A percentile compares a stretch with the other conserved stretches of the same genome.
phyloP scores from a whole-genome alignment of 1,284 basidiomycete genomes.

The Taiwanofungus camphoratus region DNA sequence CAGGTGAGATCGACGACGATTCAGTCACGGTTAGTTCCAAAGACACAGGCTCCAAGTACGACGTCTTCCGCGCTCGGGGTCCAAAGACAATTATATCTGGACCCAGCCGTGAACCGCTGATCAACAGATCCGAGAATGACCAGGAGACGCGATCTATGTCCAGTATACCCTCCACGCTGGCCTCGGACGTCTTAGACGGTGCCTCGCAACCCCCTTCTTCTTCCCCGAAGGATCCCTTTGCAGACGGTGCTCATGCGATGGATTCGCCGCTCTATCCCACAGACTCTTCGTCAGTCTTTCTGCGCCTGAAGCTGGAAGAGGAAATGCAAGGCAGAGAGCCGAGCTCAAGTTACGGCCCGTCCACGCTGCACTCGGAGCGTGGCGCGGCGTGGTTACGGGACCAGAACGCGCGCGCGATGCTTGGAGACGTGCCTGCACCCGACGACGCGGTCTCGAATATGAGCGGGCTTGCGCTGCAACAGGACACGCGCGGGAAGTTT shows the following conservation, averaged over 20 bases:
- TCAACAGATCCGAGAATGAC: slow-evolving; percentile 12
- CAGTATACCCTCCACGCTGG: slow-evolving; percentile 13
- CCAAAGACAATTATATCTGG: slow-evolving; percentile 25
- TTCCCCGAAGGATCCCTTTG: slow-evolving; percentile 24
- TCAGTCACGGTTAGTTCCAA: slow-evolving; percentile 67
- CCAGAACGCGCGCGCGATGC: slow-evolving; percentile 61
- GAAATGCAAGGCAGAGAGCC: slow-evolving; percentile 38
- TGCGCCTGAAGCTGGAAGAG: slow-evolving; percentile 49
- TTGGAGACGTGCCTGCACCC: slow-evolving; percentile 55
- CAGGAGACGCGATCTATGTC: slow-evolving; percentile 19
- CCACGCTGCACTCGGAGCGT: slow-evolving; percentile 49
- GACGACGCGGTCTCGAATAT: slow-evolving; percentile 31
- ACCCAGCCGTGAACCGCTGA: slow-evolving; percentile 21
- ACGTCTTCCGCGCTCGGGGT: slow-evolving; percentile 17
- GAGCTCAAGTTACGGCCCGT: slow-evolving; percentile 37
- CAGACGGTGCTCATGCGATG: slow-evolving; percentile 19
- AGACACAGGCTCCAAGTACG: slow-evolving; percentile 39
- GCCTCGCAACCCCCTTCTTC: not conserved
- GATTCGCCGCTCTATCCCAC: slow-evolving; percentile 31
- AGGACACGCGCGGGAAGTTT: slow-evolving; percentile 62
- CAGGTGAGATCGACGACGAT: slow-evolving; percentile 58
- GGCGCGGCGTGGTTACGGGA: slow-evolving; percentile 79
- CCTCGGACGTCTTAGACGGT: slow-evolving; percentile 8
- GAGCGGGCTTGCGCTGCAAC: slow-evolving; percentile 58
- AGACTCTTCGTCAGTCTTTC: slow-evolving; percentile 48